Evolutionary conservation across 495 filamentous ascomycete genomes (phyloP), one percentile per base, ranked within the genome.

Genomic region (Penicilliopsis zonata): DNA sequence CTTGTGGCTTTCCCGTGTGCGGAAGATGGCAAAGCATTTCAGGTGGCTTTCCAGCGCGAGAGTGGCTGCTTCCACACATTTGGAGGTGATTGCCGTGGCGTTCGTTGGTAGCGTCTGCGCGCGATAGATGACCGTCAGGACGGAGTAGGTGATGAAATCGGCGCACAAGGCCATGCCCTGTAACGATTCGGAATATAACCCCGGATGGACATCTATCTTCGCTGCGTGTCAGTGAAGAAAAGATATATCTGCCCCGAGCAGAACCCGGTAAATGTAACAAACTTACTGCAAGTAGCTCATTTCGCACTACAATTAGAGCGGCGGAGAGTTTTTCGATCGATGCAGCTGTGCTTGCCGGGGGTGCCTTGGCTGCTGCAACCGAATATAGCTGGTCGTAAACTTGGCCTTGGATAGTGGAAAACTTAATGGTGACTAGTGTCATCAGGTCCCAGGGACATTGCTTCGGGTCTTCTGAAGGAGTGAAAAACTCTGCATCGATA

Each of bases 81-180:
- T 31, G 2, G 44, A 44, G 1, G 43, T 44, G 9, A 50, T 41
- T 13, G 43, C 43, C 43, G 45, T 44, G 2, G 43, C 38, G 20
- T 50, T 37, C 2, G 30, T 30, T 5, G 46, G 42, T 2, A 40
- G 41, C 4, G 47, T 47, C 26, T 50, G 43, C 4, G 47, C 47
- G 6, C 47, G 47, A 18, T 50, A 42, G 24, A 50, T 50, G 2
- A 50, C 43, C 0, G 47, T 50, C 16, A 50, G 23, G 1, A 50
- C 43, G 10, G 43, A 47, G 30, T 47, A 50, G 8, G 47, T 37
- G 18, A 50, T 50, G 30, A 50, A 50, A 28, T 50, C 47, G 4
- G 47, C 47, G 32, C 47, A 50, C 10, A 43, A 43, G 1, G 47
- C 45, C 43, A 50, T 50, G 4, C 47, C 47, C 22, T 50, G 47